A percentile compares a stretch with the other conserved stretches of the same genome.
Evolutionary conservation across 164 flowering plant genomes (phyloP).

Genomic region (Stephania cephalantha): DNA sequence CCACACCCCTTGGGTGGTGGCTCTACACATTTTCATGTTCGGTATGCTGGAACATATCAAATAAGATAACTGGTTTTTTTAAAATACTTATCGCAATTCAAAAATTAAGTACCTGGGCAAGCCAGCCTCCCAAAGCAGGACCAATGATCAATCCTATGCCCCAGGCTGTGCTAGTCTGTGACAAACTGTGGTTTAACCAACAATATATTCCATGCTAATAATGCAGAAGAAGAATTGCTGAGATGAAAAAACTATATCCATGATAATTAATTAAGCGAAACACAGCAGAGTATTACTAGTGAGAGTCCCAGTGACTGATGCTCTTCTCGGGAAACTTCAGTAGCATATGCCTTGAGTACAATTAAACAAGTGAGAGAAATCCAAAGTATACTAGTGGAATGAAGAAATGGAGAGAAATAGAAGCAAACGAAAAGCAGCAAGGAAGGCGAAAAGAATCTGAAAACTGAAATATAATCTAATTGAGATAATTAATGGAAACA

Average conservation of each 20-base stretch:
- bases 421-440: neutral
- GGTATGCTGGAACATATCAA: no score
- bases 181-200: neutral
- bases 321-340: constrained; percentile 55
- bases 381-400: neutral
- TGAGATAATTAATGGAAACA: no score
- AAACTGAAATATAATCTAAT: neutral
- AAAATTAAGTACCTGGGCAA: no score
- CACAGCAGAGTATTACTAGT: constrained; percentile 32
- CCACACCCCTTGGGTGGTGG: no score
- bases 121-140: neutral
- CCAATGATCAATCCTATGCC: neutral
- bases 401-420: no score
- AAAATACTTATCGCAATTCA: no score
- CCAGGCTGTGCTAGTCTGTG: neutral
- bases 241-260: neutral
- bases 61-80: no score
- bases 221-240: neutral
- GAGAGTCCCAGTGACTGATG: constrained; percentile 64
- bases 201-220: no score
- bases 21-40: no score
- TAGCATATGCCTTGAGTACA: constrained; percentile 54
- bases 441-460: neutral
- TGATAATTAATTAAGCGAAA: neutral
- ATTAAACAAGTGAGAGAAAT: neutral